Evolutionary conservation across 305 asterid species (phyloP).

Genomic region (Salvia sclarea): DNA sequence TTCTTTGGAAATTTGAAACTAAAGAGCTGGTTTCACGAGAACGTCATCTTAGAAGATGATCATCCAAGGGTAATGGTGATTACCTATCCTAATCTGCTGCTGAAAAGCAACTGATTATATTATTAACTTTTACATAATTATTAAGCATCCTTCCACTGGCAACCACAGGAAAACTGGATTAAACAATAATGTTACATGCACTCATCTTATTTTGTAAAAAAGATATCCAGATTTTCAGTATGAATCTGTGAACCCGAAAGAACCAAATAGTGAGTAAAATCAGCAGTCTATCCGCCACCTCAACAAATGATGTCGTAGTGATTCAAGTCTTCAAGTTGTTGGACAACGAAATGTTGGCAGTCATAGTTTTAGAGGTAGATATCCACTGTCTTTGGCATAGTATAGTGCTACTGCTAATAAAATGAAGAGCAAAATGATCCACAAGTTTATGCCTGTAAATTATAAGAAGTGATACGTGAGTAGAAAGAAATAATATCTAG

Average conservation of each 20-base stretch:
- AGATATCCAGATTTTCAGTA: neutral
- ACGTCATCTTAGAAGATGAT: neutral
- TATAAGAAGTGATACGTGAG: conserved; percentile 1
- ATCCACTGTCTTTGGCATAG: conserved; percentile 43
- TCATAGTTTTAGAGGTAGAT: conserved; percentile 31
- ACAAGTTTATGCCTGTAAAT: conserved; percentile 59
- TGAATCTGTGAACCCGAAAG: neutral
- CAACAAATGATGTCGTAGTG: neutral
- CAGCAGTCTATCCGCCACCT: neutral
- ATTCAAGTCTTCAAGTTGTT: conserved; percentile 4
- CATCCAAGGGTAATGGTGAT: neutral
- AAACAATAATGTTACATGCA: neutral
- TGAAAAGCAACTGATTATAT: neutral
- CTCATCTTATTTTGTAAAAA: neutral
- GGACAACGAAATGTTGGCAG: conserved; percentile 9
- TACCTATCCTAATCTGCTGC: neutral
- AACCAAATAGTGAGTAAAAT: neutral
- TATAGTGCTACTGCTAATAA: conserved; percentile 61
- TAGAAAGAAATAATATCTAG: neutral
- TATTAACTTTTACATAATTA: neutral
- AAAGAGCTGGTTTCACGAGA: too few species aligned
- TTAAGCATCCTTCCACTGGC: neutral
- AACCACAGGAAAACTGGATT: neutral
- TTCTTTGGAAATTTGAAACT: too few species aligned
- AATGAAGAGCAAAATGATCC: conserved; percentile 58